Base-by-base conservation (phyloP, 176 grass and related monocot genomes). In the Bolboschoenus planiculmis region DNA sequence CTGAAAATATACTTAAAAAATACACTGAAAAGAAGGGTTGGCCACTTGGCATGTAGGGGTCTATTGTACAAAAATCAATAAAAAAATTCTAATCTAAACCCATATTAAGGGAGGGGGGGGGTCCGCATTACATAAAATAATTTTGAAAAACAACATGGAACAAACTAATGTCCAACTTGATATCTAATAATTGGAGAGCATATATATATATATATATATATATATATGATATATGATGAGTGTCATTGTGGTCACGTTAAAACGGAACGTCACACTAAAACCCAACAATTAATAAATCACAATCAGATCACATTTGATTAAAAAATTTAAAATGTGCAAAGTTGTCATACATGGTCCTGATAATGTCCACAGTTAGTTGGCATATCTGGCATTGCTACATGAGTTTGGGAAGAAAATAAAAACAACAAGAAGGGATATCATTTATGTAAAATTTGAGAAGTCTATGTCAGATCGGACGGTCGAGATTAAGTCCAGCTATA, bases 371-470 rank as follows among this genome's bases (percentile, higher is more conserved):
- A 51, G 33, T 76, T 50, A 24, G 44, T 50, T 76, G 44, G 72
- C 72, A 51, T 26, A 20, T 76, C 44, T 76, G 65, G 44, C 72
- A 8, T 76, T 18, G 72, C 24, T 51, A 76, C 72, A 76, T 50
- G 72, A 50, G 44, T 76, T 51, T 15, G 24, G 40, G 24, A 30
- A 75, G 43, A 29, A 14, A 30, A 18, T 16, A 27, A 15, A 3
- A 42, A 75, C n/a, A n/a, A n/a, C n/a, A n/a, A n/a, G n/a, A n/a
- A n/a, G n/a, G n/a, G n/a, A n/a, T n/a, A n/a, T n/a, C n/a, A n/a
- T n/a, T n/a, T 40, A 35, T 9, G 57, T 30, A 66, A 53, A 53
- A 16, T 53, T 53, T 11, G 2, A 18, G 50, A 16, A 18, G 4
- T 53, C 31, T 20, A 48, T 74, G 7, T 39, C 65, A 1, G 20